These are phyloP conservation scores for Ceratobasidium sp. DNA, from an alignment of 1,284 basidiomycete genomes.

Conservation along the genomic window DNA sequence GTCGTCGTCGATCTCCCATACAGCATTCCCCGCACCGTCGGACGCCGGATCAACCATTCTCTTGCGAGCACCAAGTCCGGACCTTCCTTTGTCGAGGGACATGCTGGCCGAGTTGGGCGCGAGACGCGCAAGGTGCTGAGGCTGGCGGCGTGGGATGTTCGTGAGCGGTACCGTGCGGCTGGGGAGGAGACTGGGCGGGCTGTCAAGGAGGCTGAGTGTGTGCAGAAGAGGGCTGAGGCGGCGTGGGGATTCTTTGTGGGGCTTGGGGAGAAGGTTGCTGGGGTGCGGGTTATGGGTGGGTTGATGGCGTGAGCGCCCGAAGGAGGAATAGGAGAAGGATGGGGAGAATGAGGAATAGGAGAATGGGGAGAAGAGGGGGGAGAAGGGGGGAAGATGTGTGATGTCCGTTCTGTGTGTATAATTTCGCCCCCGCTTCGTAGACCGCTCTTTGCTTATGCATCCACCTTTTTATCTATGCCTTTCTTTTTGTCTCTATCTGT, in stretches of 20 bases:
- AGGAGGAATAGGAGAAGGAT: background rate
- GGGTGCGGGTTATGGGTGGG: constrained; percentile 56
- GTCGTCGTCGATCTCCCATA: constrained; percentile 89
- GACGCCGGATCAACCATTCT: constrained; percentile 75
- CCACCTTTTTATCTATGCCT: background rate
- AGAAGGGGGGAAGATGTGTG: background rate
- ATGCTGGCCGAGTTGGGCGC: constrained; percentile 77
- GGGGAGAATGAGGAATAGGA: background rate
- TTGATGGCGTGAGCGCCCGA: constrained; percentile 28
- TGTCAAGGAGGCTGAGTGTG: constrained; percentile 81
- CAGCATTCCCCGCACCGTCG: constrained; percentile 92
- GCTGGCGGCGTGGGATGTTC: constrained; percentile 91
- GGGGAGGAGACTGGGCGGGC: constrained; percentile 82
- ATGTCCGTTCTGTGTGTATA: constrained; percentile 36
- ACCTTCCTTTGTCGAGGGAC: constrained; percentile 68
- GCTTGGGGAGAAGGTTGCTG: constrained; percentile 67
- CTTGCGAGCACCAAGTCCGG: constrained; percentile 59
- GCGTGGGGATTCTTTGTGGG: constrained; percentile 80
- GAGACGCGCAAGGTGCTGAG: constrained; percentile 96
- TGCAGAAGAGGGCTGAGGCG: constrained; percentile 70
- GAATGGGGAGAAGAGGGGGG: background rate
- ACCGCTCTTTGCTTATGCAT: constrained; percentile 9
- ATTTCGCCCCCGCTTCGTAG: background rate
- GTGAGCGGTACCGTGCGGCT: constrained; percentile 82
- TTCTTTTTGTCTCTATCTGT: constrained; percentile 5